Base-by-base conservation (phyloP, 257 asterid genomes). In the Plantago ovata region DNA sequence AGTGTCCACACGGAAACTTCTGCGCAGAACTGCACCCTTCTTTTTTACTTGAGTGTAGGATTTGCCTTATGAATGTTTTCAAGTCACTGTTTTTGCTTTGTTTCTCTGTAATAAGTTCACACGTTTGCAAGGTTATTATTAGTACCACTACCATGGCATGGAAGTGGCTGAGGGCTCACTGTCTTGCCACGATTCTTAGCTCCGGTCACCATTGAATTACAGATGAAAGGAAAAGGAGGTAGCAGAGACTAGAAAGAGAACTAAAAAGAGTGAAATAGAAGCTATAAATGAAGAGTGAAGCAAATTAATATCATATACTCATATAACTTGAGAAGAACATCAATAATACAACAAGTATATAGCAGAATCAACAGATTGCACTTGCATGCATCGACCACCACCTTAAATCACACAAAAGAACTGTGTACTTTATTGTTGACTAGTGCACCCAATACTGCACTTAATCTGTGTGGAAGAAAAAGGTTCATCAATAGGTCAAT, bases 391-490 rank as follows among this genome's bases (percentile, higher is more conserved):
- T 6, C 21, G 24, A 52, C n/a, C n/a, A 52, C 12, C 18, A 13
- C 18, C 33, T 6, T 1, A 3, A 21, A 49, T 6, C 8, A 20
- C 18, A 51, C n/a, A 32, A 14, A 11, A 53, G 32, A 38, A 14
- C 10, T 14, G 18, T 9, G 24, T 7, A 36, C 15, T 33, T 33
- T 33, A 36, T 33, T 15, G 20, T 15, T 8, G 15, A 51, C 39
- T 12, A 10, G 59, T 53, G 59, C 44, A n/a, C 28, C 16, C 28
- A 33, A 53, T 42, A 14, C 42, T 15, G 59, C 59, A 14, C 12
- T 20, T 16, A 13, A 15, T 36, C 42, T 32, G 18, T 13, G 12
- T 54, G 16, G 3, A 6, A 24, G 13, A 1, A 14, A 52, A 23
- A 36, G 14, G 39, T 7, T 1, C 5, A 38, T 13, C 23, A 19